Percentiles rank a stretch among this genome's conserved stretches.
Evolutionary conservation across 768 basidiomycete species (phyloP).

Genomic region (Pisolithus albus): DNA sequence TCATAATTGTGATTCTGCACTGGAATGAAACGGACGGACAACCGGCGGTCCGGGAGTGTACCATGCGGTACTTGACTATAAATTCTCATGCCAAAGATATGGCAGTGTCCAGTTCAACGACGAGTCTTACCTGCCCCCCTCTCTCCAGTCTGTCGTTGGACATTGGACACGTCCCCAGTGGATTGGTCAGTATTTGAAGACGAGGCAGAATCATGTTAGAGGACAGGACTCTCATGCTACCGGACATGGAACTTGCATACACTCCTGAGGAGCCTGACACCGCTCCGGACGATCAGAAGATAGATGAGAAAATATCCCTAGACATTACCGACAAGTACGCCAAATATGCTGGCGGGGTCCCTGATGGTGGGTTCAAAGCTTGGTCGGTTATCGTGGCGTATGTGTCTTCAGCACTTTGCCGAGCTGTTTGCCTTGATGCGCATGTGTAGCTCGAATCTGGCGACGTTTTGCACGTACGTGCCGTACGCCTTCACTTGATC

Average conservation of each 20-base stretch:
- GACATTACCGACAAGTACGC: conserved; percentile 9
- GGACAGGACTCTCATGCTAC: too few species aligned
- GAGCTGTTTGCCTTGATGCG: not conserved
- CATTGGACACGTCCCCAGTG: conserved; percentile 42
- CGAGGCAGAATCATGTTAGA: too few species aligned
- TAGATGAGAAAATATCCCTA: not conserved
- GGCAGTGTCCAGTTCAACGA: too few species aligned
- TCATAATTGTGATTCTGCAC: too few species aligned
- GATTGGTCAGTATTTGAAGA: conserved; percentile 13
- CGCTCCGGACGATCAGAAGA: not conserved
- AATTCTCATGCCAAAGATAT: too few species aligned
- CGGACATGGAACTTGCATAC: too few species aligned
- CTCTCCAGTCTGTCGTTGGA: conserved; percentile 23
- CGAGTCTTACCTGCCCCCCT: conserved; percentile 18
- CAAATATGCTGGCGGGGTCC: conserved; percentile 17
- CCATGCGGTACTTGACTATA: too few species aligned
- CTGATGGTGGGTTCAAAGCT: conserved; percentile 26
- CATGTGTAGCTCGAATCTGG: conserved; percentile 13
- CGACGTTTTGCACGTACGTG: conserved; percentile 37
- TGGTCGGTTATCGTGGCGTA: conserved; percentile 26
- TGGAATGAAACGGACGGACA: too few species aligned
- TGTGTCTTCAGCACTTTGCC: not conserved
- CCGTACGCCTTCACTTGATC: too few species aligned
- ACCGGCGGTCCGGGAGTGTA: too few species aligned
- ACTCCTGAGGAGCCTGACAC: too few species aligned